phyloP scores from a whole-genome alignment of 1,284 basidiomycete genomes.

The Ustilago tritici region DNA sequence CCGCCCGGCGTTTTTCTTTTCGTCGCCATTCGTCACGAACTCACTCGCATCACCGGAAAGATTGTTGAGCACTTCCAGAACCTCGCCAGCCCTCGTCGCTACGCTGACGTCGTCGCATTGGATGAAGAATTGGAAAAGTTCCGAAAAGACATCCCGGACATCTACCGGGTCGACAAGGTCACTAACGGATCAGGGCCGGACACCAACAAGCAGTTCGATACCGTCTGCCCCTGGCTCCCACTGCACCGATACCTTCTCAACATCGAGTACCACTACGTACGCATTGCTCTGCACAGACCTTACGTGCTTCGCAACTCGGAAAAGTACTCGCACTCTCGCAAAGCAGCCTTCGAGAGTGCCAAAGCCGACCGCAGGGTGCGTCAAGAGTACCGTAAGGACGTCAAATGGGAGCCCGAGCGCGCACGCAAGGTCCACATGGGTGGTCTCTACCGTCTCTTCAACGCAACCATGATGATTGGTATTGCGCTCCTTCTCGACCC shows the following conservation, averaged over 20 bases:
- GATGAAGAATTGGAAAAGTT: conserved; percentile 88
- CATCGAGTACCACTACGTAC: conserved; percentile 65
- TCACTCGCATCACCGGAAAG: conserved; percentile 86
- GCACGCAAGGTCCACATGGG: conserved; percentile 63
- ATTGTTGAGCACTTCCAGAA: conserved; percentile 97
- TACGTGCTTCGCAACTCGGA: conserved; percentile 62
- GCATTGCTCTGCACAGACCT: conserved; percentile 65
- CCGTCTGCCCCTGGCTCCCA: conserved; percentile 58
- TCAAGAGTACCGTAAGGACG: conserved; percentile 58
- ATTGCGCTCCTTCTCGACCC: conserved; percentile 64
- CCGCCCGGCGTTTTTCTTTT: conserved; percentile 87
- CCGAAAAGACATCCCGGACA: conserved; percentile 82
- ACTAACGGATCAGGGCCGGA: conserved; percentile 71
- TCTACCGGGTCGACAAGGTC: conserved; percentile 78
- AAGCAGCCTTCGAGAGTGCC: conserved; percentile 61
- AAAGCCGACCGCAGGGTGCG: conserved; percentile 59
- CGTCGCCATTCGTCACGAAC: conserved; percentile 84
- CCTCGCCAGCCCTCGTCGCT: conserved; percentile 80
- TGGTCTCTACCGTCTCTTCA: conserved; percentile 65
- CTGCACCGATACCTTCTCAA: conserved; percentile 65
- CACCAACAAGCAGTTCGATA: conserved; percentile 58
- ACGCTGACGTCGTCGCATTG: conserved; percentile 83
- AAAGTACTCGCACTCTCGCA: conserved; percentile 58
- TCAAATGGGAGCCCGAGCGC: conserved; percentile 57
- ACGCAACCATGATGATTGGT: conserved; percentile 64